Evolutionary conservation across 2,329 filamentous ascomycete species (phyloP).

Genomic region (Cryoendolithus antarcticus): DNA sequence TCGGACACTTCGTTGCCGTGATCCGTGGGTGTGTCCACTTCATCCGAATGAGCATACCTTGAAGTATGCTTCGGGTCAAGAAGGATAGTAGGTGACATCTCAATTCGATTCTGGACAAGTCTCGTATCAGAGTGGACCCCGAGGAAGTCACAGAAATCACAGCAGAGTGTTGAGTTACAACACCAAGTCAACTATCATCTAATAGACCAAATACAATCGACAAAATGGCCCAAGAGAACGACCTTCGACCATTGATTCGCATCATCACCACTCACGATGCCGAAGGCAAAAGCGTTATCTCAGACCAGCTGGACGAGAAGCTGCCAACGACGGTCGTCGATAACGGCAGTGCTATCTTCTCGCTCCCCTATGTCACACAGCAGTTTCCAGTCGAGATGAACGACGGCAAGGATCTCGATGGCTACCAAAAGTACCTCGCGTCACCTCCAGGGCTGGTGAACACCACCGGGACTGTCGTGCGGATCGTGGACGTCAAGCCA

Average conservation of each 20-base stretch:
- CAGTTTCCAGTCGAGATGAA: conserved; percentile 35
- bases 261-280: conserved; percentile 19
- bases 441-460: conserved; percentile 37
- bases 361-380: conserved; percentile 38
- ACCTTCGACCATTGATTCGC: conserved; percentile 2
- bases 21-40: no score
- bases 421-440: conserved; percentile 32
- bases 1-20: no score
- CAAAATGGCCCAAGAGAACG: background rate
- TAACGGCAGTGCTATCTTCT: conserved; percentile 30
- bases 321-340: conserved; percentile 16
- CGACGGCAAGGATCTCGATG: conserved; percentile 33
- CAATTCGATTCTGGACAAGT: no score
- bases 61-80: no score
- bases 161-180: no score
- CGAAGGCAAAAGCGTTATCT: conserved; percentile 19
- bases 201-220: no score
- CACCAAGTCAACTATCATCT: no score
- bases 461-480: conserved; percentile 33
- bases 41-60: no score
- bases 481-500: conserved; percentile 14
- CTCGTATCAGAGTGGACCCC: no score
- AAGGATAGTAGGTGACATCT: no score
- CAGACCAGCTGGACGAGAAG: conserved; percentile 1
- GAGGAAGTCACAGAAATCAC: no score